Percentiles rank a stretch among this genome's conserved stretches.
Evolutionary conservation across 148 eudicot species (phyloP).

Genomic region (Heliosperma pusillum): DNA sequence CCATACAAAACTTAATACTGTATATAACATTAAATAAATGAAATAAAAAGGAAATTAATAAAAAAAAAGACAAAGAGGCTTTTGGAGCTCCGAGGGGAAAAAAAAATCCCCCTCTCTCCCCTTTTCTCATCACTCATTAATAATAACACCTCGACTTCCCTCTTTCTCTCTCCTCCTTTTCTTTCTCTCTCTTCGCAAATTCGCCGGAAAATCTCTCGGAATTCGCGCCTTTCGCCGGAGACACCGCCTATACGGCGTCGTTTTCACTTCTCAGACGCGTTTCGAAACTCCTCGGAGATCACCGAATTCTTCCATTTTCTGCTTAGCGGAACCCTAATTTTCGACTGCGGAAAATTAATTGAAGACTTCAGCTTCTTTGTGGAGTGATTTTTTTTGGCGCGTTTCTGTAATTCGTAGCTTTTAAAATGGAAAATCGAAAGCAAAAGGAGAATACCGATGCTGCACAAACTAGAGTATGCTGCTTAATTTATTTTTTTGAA

Average conservation of each 20-base stretch:
- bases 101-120: not conserved
- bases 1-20: too few relatives aligned
- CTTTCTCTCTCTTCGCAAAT: not conserved
- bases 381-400: not conserved
- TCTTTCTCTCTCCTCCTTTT: constrained; percentile 3
- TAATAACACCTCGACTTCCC: constrained; percentile 2
- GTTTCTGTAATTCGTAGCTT: not conserved
- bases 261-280: not conserved
- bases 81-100: constrained; percentile 19
- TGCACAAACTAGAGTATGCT: constrained; percentile 19
- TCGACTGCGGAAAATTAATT: not conserved
- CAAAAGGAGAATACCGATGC: constrained; percentile 21
- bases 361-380: not conserved
- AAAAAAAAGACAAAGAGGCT: constrained; percentile 7
- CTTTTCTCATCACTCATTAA: constrained; percentile 9
- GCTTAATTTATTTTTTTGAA: not conserved
- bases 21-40: too few relatives aligned
- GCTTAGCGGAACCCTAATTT: constrained; percentile 18
- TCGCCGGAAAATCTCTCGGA: constrained; percentile 7
- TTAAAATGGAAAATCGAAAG: constrained; percentile 23
- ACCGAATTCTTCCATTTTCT: not conserved
- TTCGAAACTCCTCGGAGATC: constrained; percentile 14
- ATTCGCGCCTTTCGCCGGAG: not conserved
- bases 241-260: not conserved
- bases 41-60: not conserved